Evolutionary conservation across 2,329 filamentous ascomycete species (phyloP).

Genomic region (Trichoderma arundinaceum): DNA sequence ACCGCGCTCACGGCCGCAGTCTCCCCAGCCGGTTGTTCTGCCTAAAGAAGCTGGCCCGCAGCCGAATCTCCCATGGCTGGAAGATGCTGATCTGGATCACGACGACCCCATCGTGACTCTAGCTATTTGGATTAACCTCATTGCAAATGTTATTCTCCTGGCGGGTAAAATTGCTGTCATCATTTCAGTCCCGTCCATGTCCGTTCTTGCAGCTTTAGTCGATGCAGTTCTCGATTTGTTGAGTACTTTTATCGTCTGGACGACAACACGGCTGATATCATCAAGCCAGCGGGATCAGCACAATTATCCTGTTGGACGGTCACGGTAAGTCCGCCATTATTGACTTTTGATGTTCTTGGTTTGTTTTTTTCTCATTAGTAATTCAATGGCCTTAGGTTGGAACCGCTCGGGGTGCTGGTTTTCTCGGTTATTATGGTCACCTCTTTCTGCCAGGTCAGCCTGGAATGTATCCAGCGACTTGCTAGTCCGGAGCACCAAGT

Average conservation of each 20-base stretch:
- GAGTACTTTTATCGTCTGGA: conserved; percentile 80
- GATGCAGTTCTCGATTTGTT: conserved; percentile 82
- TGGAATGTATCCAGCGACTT: conserved; percentile 72
- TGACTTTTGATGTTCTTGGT: neutral
- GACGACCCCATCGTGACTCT: conserved; percentile 78
- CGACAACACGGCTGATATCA: conserved; percentile 73
- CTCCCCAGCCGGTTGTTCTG: neutral
- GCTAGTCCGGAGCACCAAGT: conserved; percentile 65
- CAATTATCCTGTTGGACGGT: conserved; percentile 77
- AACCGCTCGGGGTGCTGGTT: conserved; percentile 79
- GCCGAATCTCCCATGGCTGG: conserved; percentile 70
- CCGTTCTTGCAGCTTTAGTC: conserved; percentile 78
- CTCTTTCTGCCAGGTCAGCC: conserved; percentile 77
- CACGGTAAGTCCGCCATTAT: conserved; percentile 48
- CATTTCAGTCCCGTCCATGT: conserved; percentile 78
- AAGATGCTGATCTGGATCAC: conserved; percentile 74
- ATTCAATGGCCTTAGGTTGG: conserved; percentile 56
- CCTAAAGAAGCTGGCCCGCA: conserved; percentile 44
- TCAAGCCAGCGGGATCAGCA: conserved; percentile 72
- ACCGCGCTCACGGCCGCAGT: neutral
- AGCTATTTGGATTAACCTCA: conserved; percentile 85
- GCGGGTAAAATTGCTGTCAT: conserved; percentile 79
- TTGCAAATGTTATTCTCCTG: conserved; percentile 77
- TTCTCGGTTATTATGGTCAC: conserved; percentile 89
- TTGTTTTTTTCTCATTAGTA: neutral